Evolutionary conservation across 106 monocot species (phyloP).

Genomic region (Dioscorea dumetorum): DNA sequence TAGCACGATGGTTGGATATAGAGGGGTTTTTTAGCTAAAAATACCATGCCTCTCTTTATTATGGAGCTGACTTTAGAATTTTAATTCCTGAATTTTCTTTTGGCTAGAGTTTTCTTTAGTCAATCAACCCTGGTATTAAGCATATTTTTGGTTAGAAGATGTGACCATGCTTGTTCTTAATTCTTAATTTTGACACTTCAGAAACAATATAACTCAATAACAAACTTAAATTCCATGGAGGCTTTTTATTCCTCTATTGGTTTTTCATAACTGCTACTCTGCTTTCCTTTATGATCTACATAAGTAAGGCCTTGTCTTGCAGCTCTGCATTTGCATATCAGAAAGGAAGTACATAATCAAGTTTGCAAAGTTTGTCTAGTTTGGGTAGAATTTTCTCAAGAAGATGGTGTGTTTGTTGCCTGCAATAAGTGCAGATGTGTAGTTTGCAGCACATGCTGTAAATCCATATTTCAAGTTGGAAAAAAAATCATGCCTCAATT

Average conservation of each 20-base stretch:
- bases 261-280: too few species aligned
- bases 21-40: too few species aligned
- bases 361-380: slow-evolving; percentile 8
- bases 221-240: neutral
- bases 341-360: slow-evolving; percentile 6
- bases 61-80: too few species aligned
- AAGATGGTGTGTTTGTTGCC: neutral
- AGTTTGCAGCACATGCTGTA: slow-evolving; percentile 8
- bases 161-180: too few species aligned
- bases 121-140: too few species aligned
- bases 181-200: too few species aligned
- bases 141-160: too few species aligned
- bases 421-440: slow-evolving; percentile 9
- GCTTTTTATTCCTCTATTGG: neutral
- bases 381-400: slow-evolving; percentile 4
- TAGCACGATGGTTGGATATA: too few species aligned
- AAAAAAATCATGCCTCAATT: slow-evolving; percentile 6
- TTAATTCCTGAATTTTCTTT: too few species aligned
- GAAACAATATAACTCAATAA: neutral
- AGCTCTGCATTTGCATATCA: neutral
- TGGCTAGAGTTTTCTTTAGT: too few species aligned
- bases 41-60: too few species aligned
- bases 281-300: too few species aligned
- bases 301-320: neutral
- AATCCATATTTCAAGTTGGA: neutral